phyloP scores from a whole-genome alignment of 495 filamentous ascomycete species.

The Lophiostoma macrostomum region DNA sequence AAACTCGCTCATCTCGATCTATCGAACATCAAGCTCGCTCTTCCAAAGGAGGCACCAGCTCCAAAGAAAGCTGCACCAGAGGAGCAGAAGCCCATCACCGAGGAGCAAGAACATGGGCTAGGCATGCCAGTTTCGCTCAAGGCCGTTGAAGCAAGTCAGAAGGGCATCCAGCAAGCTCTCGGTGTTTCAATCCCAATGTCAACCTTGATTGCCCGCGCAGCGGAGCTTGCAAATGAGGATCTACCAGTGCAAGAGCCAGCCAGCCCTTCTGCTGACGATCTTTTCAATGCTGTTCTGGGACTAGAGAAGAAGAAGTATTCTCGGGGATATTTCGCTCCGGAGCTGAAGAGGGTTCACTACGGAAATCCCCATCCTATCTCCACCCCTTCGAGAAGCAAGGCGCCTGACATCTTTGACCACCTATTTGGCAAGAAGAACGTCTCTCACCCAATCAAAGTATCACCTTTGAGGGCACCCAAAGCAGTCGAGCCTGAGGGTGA shows the following conservation, averaged over 20 bases:
- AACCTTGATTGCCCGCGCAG: constrained; percentile 79
- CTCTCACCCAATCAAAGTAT: constrained; percentile 34
- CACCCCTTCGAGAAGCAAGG: too few relatives aligned
- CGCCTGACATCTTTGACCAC: constrained; percentile 73
- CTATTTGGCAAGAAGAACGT: constrained; percentile 52
- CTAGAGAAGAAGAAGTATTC: constrained; percentile 54
- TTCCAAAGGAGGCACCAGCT: constrained; percentile 36
- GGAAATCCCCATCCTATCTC: too few relatives aligned
- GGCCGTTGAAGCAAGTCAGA: constrained; percentile 74
- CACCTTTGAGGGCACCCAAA: constrained; percentile 36
- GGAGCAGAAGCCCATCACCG: constrained; percentile 43
- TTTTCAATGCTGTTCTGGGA: constrained; percentile 87
- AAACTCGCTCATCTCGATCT: constrained; percentile 84
- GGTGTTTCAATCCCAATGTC: constrained; percentile 79
- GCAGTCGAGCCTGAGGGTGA: constrained; percentile 47
- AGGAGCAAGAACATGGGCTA: constrained; percentile 51
- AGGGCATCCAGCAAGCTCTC: constrained; percentile 68
- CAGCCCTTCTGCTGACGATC: constrained; percentile 68
- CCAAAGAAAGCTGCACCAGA: constrained; percentile 43
- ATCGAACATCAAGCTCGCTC: constrained; percentile 84
- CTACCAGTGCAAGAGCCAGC: constrained; percentile 63
- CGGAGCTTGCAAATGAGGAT: constrained; percentile 79
- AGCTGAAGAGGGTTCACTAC: too few relatives aligned
- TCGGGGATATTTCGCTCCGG: constrained; percentile 65
- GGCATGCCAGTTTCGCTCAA: constrained; percentile 73